Conservation (phyloP, 2,329 filamentous ascomycete species). For the Botrytis aclada region DNA sequence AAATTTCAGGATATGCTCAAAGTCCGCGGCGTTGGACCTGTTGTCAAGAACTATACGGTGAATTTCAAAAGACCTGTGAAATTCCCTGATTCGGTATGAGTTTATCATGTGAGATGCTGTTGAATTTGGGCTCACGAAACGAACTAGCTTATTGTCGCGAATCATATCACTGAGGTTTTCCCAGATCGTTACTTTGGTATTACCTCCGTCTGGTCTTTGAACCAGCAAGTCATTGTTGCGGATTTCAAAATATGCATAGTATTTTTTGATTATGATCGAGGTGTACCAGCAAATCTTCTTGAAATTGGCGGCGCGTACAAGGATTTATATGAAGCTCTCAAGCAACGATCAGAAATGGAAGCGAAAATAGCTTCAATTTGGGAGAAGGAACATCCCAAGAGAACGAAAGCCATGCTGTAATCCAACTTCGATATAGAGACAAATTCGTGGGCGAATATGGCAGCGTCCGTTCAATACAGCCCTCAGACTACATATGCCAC, state of each 20-base stretch:
- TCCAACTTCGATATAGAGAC: neutral
- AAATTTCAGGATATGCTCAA: slow-evolving; percentile 12
- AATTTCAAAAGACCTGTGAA: slow-evolving; percentile 7
- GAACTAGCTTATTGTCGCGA: slow-evolving; percentile 7
- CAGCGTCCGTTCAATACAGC: neutral
- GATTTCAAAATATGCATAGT: neutral
- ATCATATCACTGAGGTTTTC: slow-evolving; percentile 4
- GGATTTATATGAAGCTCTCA: slow-evolving; percentile 12
- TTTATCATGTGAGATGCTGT: neutral
- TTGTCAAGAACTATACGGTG: neutral
- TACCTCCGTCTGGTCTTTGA: slow-evolving; percentile 2
- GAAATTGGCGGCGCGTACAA: neutral
- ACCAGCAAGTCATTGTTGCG: slow-evolving; percentile 10
- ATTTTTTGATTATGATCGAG: slow-evolving; percentile 1
- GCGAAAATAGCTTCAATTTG: neutral
- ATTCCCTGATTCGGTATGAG: slow-evolving; percentile 9
- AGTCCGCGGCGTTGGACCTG: neutral
- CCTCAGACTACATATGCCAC: neutral
- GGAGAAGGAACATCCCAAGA: slow-evolving; percentile 9
- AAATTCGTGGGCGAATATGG: neutral
- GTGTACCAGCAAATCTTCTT: slow-evolving; percentile 7
- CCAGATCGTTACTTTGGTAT: slow-evolving; percentile 11
- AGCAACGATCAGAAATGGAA: neutral
- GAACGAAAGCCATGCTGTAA: neutral
- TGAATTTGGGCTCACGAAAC: neutral